Base-by-base conservation (phyloP, 352 stramenopile species). In the Globisporangium barbulae region DNA sequence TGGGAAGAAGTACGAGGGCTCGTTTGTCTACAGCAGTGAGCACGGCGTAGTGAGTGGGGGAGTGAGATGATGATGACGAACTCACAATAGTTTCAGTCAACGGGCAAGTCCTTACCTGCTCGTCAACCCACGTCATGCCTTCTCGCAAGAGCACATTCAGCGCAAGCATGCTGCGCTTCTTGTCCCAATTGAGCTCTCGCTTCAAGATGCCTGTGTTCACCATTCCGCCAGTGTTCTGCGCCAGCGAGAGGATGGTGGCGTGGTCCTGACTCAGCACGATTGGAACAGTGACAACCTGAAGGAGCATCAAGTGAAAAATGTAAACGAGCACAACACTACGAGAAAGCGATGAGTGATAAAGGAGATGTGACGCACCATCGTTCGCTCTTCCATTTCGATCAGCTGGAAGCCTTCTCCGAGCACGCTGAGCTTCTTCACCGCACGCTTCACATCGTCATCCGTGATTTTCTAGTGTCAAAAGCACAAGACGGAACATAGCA, bases 61-160 rank as follows among this genome's bases (percentile, higher is more conserved):
- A 59, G 9, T 44, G 48, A 42, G 42, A 48, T 22, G 42, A 2
- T 48, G 17, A 22, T 48, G 19, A 47, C 41, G 13, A 47, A 21
- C 5, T 3, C 4, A 3, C 17, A 47, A 50, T 25, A 19, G 41
- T 25, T 50, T 28, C 19, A 45, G 17, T 45, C 13, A 17, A 45
- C 15, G 21, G 33, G 8, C 30, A 33, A 7, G n/a, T 28, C 52
- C 0, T 22, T 31, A 95, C 83, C 81, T 97, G 80, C 35, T 96
- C 82, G 72, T 99, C 97, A 31, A 99, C 67, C 97, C 97, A 99
- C 35, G 90, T 96, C 92, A 99, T 99, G 53, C 96, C 95, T 72
- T 98, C 90, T 30, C 86, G 75, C 19, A 98, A 68, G 39, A 99
- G 79, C 39, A 98, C 70, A 62, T 97, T 89, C 5, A 99, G 74